Base-by-base conservation (phyloP, 169 alveolate genomes). In the Plasmodium gonderi region DNA sequence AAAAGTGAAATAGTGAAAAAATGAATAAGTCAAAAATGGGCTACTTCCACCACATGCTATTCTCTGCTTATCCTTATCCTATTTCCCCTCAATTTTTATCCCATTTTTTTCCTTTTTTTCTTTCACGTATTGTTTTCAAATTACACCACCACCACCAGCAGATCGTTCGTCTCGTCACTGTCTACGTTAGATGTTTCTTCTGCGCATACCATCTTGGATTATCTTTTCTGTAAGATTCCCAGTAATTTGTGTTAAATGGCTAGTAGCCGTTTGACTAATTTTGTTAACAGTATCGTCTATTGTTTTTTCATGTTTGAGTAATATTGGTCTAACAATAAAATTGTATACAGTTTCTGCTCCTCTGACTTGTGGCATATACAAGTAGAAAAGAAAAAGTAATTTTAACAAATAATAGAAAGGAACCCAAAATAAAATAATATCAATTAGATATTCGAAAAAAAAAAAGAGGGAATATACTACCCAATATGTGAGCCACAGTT, bases 401-500 rank as follows among this genome's bases (percentile, higher is more conserved):
- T 97, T 98, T 51, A 97, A 26, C 54, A 97, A 87, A 80, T 95
- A 98, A 95, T 97, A 98, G 92, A 97, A 97, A 26, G 99, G 99
- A 14, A 98, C 94, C 97, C 97, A 95, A 80, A 95, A 96, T n/a
- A 98, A 93, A 44, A 98, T 96, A 78, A 96, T 89, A 17, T 95
- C 98, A 11, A 95, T 95, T 76, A 97, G 96, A 64, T 96, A 93
- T 94, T 98, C 99, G 36, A 97, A 76, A 51, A 97, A 90, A 64
- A 93, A 92, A 90, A 97, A 97, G 68, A 95, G 60, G 4, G 98
- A 97, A 91, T 96, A 97, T 8, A 97, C 98, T 3, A 96, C 98
- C 99, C 99, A 98, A 91, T 98, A 98, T 29, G 98, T 97, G 51
- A 98, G 96, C 98, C 98, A 98, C 68, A 96, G 95, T 81, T 97